These are phyloP conservation scores for Moesziomyces sp. DNA, from an alignment of 1,284 basidiomycete genomes.

Conservation along the genomic window DNA sequence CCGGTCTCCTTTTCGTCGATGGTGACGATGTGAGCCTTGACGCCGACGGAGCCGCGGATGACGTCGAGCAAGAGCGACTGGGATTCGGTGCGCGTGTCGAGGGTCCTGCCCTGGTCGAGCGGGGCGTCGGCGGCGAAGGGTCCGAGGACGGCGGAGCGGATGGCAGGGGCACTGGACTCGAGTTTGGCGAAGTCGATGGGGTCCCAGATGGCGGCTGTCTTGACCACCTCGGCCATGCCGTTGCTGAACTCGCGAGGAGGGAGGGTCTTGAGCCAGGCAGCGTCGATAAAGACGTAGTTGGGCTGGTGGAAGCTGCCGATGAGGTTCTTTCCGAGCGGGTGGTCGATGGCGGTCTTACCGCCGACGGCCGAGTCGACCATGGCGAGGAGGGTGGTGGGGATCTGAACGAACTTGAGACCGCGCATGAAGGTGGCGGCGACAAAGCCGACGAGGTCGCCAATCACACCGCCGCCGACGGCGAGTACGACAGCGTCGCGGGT, in stretches of 20 bases:
- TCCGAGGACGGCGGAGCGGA: conserved; percentile 62
- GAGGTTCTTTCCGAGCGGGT: conserved; percentile 94
- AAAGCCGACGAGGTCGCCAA: conserved; percentile 93
- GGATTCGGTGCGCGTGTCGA: conserved; percentile 58
- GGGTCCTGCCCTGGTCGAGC: conserved; percentile 54
- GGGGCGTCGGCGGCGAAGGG: conserved; percentile 47
- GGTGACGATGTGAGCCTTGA: conserved; percentile 67
- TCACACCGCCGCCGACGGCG: conserved; percentile 94
- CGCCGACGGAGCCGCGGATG: conserved; percentile 66
- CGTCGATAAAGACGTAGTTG: conserved; percentile 95
- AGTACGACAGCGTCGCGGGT: conserved; percentile 93
- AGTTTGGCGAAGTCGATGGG: conserved; percentile 66
- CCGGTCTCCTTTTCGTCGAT: conserved; percentile 67
- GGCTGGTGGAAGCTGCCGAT: conserved; percentile 99
- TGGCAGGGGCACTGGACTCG: conserved; percentile 60
- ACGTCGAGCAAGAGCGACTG: conserved; percentile 66
- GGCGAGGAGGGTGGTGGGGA: conserved; percentile 93
- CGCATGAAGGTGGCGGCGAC: conserved; percentile 86
- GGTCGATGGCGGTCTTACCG: conserved; percentile 98
- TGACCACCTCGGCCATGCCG: conserved; percentile 98
- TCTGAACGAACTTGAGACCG: conserved; percentile 90
- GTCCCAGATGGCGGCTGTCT: conserved; percentile 68
- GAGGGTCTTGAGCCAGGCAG: conserved; percentile 92
- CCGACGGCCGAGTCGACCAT: conserved; percentile 99
- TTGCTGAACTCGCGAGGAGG: conserved; percentile 94